A percentile compares a stretch with the other conserved stretches of the same genome.
Conservation (phyloP, 2,329 filamentous ascomycete species). For the Graphiopsis chlorocephala region DNA sequence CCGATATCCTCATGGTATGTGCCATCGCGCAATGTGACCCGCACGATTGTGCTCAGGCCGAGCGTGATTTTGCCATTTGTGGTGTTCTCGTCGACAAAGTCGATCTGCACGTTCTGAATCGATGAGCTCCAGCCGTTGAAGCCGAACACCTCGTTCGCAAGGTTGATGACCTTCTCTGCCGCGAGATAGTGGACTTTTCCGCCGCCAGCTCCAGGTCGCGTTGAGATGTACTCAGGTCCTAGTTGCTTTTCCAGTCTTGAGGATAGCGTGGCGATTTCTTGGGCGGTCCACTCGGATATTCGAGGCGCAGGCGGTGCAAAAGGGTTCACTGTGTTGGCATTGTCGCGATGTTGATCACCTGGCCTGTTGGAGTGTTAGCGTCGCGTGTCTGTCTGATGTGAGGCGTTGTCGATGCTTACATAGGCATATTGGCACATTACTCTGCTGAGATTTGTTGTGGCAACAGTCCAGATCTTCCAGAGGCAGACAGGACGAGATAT, state of each 20-base stretch:
- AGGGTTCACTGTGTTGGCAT: constrained; percentile 61
- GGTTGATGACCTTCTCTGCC: constrained; percentile 93
- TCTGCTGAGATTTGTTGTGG: background rate
- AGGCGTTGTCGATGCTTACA: constrained; percentile 22
- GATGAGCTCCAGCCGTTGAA: constrained; percentile 97
- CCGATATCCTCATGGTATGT: constrained; percentile 98
- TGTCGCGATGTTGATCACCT: constrained; percentile 38
- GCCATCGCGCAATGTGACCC: constrained; percentile 86
- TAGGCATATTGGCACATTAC: constrained; percentile 28
- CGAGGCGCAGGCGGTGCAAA: constrained; percentile 71
- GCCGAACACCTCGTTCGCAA: constrained; percentile 92
- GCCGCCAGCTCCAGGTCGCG: constrained; percentile 76
- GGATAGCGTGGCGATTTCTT: constrained; percentile 84
- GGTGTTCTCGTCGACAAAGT: constrained; percentile 87
- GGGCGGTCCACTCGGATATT: constrained; percentile 80
- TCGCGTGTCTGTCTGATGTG: background rate
- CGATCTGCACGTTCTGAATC: constrained; percentile 92
- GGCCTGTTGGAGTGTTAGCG: constrained; percentile 27
- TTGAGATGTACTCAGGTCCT: constrained; percentile 92
- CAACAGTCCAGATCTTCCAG: background rate
- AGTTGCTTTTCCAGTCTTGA: constrained; percentile 86
- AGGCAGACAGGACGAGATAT: background rate
- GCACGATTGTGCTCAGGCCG: constrained; percentile 84
- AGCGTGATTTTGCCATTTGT: constrained; percentile 76
- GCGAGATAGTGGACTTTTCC: constrained; percentile 88